Conservation (phyloP, 2,329 filamentous ascomycete genomes). For the Boeremia lycopersici region DNA sequence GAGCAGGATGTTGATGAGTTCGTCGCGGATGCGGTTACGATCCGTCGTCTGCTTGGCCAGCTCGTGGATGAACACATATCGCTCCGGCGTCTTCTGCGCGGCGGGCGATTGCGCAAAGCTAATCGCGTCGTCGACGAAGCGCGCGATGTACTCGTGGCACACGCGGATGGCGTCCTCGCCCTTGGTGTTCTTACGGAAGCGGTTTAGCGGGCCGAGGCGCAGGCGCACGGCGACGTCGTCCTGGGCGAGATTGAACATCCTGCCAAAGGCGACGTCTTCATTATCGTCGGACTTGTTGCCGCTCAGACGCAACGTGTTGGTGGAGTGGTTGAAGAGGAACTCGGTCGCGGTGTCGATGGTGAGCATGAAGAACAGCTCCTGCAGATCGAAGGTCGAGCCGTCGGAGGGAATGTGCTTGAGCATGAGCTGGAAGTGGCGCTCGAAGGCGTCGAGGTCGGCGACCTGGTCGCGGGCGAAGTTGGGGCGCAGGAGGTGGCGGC, state of each 20-base stretch:
- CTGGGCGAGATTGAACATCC: slow-evolving; percentile 53
- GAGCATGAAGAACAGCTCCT: slow-evolving; percentile 55
- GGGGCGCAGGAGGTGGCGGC: slow-evolving; percentile 57
- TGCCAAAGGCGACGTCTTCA: slow-evolving; percentile 49
- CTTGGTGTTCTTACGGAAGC: slow-evolving; percentile 42
- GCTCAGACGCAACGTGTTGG: slow-evolving; percentile 42
- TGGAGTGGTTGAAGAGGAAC: slow-evolving; percentile 56
- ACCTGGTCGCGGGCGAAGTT: slow-evolving; percentile 61
- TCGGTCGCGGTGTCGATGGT: slow-evolving; percentile 59
- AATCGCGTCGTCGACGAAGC: slow-evolving; percentile 54
- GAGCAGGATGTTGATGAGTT: slow-evolving; percentile 55
- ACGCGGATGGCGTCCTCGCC: slow-evolving; percentile 49
- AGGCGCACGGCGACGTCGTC: slow-evolving; percentile 44
- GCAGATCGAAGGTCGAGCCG: slow-evolving; percentile 48
- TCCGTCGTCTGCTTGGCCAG: slow-evolving; percentile 55
- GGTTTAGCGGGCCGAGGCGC: slow-evolving; percentile 44
- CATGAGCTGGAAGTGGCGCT: slow-evolving; percentile 64
- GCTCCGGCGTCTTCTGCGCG: slow-evolving; percentile 37
- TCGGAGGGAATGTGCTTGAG: slow-evolving; percentile 65
- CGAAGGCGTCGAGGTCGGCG: slow-evolving; percentile 62
- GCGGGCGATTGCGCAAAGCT: slow-evolving; percentile 36
- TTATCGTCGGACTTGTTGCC: slow-evolving; percentile 35
- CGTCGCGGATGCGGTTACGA: slow-evolving; percentile 50
- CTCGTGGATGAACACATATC: slow-evolving; percentile 56
- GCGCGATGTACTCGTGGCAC: slow-evolving; percentile 53